A percentile compares a stretch with the other conserved stretches of the same genome.
Evolutionary conservation across 345 rosid species (phyloP).

Genomic region (Melastoma malabathricum): DNA sequence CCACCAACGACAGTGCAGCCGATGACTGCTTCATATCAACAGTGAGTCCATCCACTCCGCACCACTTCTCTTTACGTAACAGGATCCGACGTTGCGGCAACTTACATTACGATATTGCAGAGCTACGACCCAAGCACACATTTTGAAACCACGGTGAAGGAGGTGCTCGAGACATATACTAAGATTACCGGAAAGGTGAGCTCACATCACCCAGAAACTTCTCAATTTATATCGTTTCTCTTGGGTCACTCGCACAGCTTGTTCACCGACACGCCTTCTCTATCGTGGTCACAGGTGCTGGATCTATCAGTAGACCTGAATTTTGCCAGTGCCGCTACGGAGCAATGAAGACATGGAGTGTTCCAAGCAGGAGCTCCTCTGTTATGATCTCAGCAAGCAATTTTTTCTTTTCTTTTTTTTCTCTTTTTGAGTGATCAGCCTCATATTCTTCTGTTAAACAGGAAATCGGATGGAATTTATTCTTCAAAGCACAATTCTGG

Average conservation of each 20-base stretch:
- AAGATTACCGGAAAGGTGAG: constrained; percentile 84
- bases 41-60: constrained; percentile 21
- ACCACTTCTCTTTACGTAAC: too few species aligned
- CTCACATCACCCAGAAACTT: not conserved
- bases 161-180: constrained; percentile 64
- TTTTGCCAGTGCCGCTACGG: constrained; percentile 67
- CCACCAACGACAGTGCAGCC: constrained; percentile 27
- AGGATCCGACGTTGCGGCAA: too few species aligned
- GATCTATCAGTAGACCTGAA: constrained; percentile 73
- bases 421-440: not conserved
- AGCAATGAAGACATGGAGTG: constrained; percentile 4
- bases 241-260: too few species aligned
- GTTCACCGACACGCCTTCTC: too few species aligned
- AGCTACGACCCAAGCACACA: constrained; percentile 79
- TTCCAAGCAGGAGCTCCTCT: too few species aligned
- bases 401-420: not conserved
- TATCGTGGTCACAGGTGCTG: constrained; percentile 31
- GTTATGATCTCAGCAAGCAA: too few species aligned
- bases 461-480: not conserved
- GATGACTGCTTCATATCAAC: constrained; percentile 81
- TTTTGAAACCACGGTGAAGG: constrained; percentile 61
- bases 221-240: not conserved
- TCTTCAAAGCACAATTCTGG: not conserved
- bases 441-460: too few species aligned
- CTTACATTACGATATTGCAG: constrained; percentile 18